Conservation (phyloP, 2,329 filamentous ascomycete species). For the Hymenoscyphus repandus region DNA sequence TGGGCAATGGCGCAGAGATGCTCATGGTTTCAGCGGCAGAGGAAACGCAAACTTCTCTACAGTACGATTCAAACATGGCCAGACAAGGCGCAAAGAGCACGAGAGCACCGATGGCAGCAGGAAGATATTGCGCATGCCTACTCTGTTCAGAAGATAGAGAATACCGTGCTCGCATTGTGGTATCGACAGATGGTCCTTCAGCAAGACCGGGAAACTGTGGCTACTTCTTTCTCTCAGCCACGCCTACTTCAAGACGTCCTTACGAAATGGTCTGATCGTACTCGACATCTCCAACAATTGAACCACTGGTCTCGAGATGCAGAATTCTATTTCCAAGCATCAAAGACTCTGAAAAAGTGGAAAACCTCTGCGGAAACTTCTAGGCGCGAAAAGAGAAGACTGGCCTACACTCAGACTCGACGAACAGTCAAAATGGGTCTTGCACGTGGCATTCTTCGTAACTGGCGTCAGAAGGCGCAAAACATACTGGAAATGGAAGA, state of each 20-base stretch:
- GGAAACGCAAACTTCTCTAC: conserved; percentile 35
- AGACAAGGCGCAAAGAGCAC: conserved; percentile 32
- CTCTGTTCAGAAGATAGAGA: conserved; percentile 19
- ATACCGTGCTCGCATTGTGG: conserved; percentile 22
- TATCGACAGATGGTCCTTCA: conserved; percentile 17
- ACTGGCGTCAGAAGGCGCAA: conserved; percentile 23
- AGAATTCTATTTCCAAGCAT: conserved; percentile 27
- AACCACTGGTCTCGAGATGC: conserved; percentile 24
- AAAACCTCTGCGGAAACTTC: conserved; percentile 23
- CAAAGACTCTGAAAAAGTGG: conserved; percentile 27
- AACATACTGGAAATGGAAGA: conserved; percentile 26
- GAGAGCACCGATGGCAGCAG: conserved; percentile 19
- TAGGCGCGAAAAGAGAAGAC: conserved; percentile 28
- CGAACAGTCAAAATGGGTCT: conserved; percentile 28
- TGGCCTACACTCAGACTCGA: conserved; percentile 27
- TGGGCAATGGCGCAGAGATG: conserved; percentile 51
- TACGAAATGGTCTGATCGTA: conserved; percentile 18
- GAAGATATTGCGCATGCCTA: conserved; percentile 23
- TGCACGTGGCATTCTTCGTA: conserved; percentile 20
- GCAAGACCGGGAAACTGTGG: conserved; percentile 18
- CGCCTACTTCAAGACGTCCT: conserved; percentile 18
- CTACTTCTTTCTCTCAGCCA: conserved; percentile 18
- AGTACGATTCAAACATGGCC: conserved; percentile 36
- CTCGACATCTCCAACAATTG: conserved; percentile 21
- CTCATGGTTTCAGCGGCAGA: conserved; percentile 27